Percentiles rank a stretch among this genome's conserved stretches.
Evolutionary conservation across 2,329 filamentous ascomycete genomes (phyloP).

Genomic region (Teratosphaeria zuluensis): DNA sequence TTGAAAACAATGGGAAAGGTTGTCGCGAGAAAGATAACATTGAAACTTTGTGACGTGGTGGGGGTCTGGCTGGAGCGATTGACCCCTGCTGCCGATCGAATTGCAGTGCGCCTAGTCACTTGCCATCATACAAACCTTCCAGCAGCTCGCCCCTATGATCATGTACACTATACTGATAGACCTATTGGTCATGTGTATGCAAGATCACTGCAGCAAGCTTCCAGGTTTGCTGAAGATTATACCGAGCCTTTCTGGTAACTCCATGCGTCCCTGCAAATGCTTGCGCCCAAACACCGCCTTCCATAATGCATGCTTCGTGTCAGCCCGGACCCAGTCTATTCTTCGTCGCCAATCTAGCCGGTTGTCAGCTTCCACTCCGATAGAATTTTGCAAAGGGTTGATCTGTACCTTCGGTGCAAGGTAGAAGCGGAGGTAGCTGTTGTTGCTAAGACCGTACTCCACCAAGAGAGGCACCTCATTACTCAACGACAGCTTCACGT

Average conservation of each 20-base stretch:
- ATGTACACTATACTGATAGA: background rate
- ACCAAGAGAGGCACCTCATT: conserved; percentile 94
- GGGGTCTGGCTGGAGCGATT: background rate
- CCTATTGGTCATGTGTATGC: background rate
- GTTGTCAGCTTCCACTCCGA: background rate
- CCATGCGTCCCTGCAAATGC: background rate
- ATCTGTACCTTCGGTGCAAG: conserved; percentile 84
- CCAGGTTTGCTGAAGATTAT: background rate
- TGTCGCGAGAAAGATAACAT: background rate
- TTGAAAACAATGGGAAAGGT: background rate
- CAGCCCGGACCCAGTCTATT: conserved; percentile 2
- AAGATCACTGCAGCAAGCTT: background rate
- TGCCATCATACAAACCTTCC: background rate
- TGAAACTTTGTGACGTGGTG: background rate
- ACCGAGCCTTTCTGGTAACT: background rate
- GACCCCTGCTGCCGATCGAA: background rate
- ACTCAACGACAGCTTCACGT: conserved; percentile 87
- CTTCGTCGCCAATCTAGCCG: conserved; percentile 60
- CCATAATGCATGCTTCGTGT: background rate
- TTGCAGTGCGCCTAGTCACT: background rate
- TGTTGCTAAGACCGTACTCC: conserved; percentile 73
- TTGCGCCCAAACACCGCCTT: background rate
- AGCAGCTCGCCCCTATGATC: background rate
- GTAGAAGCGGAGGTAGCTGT: conserved; percentile 92
- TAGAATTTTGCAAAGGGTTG: background rate